Evolutionary conservation across 116 monocot genomes (phyloP).

Genomic region (Trichopus zeylanicus): DNA sequence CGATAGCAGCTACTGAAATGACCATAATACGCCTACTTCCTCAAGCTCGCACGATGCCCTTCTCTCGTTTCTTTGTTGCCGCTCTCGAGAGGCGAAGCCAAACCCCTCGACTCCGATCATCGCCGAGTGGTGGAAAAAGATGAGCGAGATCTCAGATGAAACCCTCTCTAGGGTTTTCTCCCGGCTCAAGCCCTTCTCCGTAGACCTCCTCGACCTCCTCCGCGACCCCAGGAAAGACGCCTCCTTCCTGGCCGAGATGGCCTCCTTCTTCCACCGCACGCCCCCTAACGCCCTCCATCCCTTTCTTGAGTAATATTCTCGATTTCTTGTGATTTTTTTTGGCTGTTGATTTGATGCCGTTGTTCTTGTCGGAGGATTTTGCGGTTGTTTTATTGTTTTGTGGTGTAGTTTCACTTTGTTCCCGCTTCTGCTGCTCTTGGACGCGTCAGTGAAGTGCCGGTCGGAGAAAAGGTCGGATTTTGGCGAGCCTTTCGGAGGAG

Average conservation of each 20-base stretch:
- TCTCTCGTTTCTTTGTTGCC: too few species aligned
- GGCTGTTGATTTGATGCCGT: too few species aligned
- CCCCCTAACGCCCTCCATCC: constrained; percentile 46
- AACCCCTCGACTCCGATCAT: too few species aligned
- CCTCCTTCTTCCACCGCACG: constrained; percentile 52
- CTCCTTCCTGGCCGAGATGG: constrained; percentile 63
- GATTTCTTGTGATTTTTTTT: background rate
- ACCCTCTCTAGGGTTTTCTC: constrained; percentile 28
- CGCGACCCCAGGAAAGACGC: constrained; percentile 37
- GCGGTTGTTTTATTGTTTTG: background rate
- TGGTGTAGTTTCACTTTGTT: constrained; percentile 57
- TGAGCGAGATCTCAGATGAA: background rate
- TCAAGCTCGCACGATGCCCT: too few species aligned
- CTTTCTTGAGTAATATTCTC: constrained; percentile 55
- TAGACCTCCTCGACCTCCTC: constrained; percentile 65
- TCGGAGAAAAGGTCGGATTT: constrained; percentile 17
- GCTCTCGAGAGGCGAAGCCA: too few species aligned
- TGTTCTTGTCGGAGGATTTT: background rate
- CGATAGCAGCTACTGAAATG: too few species aligned
- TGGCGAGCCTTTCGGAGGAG: constrained; percentile 3
- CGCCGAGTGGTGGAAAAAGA: too few species aligned
- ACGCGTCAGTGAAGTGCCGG: constrained; percentile 56
- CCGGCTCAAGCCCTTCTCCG: constrained; percentile 56
- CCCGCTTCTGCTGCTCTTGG: constrained; percentile 72
- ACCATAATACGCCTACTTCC: too few species aligned